Evolutionary conservation across 495 filamentous ascomycete genomes (phyloP), one percentile per base, ranked within the genome.

Genomic region (Staphylotrichum tortipilum): DNA sequence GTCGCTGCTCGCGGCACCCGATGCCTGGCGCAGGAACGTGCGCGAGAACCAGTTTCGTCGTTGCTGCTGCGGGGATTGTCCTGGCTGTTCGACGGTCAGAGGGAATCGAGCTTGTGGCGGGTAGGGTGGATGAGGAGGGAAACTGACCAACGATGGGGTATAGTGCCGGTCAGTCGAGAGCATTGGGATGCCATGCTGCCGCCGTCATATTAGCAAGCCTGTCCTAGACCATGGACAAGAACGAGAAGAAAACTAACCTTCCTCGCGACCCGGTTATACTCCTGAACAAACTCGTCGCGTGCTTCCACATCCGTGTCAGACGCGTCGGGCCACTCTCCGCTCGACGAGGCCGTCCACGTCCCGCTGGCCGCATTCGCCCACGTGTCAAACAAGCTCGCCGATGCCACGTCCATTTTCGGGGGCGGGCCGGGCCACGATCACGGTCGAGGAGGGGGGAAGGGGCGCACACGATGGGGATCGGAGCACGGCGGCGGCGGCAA

Each of bases 251-350:
- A 8, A 44, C 21, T 14, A 35, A 77, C 75, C 66, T 72, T 75
- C 34, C 62, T 65, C 4, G 78, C 79, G 8, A 82, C 64, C 17
- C 67, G 60, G 54, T 81, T 82, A 49, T 79, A 82, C 56, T 79
- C 70, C 7, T 65, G 37, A 6, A 76, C 54, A 49, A 76, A 79
- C 19, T 61, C 56, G 9, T 55, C 49, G 31, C 69, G 68, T 29
- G 69, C 59, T 18, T 73, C 65, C 18, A 67, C 54, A 29, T 76
- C 70, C 6, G 58, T 50, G 21, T 75, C 72, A 2, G 57, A 60
- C 3, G 62, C 30, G 3, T 60, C 47, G 7, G 54, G 62, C 2
- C 55, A 48, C 8, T 69, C 65, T 10, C 62, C 64, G 26, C 66
- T 73, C 18, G 69, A 72, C 28, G 65, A 65, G 2, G n/a, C n/a